Conservation (phyloP, 1,284 basidiomycete genomes). For the Stygiomarasmius scandens region DNA sequence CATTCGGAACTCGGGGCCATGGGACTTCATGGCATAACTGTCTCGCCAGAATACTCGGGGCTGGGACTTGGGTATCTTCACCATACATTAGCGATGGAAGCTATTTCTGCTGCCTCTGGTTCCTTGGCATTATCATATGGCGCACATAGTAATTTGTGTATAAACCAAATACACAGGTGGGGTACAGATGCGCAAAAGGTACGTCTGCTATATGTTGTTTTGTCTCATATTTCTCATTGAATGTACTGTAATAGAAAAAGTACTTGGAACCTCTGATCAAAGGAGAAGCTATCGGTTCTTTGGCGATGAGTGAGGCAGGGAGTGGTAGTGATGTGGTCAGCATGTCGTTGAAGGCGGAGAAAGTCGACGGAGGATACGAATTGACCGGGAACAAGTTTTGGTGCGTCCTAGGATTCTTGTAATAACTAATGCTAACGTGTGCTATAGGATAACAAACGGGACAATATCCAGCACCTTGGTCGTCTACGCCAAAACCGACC, state of each 20-base stretch:
- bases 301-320: constrained; percentile 94
- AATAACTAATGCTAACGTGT: not conserved
- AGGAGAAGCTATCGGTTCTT: constrained; percentile 84
- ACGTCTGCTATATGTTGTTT: not conserved
- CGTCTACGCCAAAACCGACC: constrained; percentile 90
- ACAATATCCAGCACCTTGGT: constrained; percentile 88
- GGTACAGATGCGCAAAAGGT: constrained; percentile 84
- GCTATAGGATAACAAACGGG: constrained; percentile 90
- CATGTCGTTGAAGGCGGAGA: constrained; percentile 84
- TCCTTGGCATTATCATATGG: constrained; percentile 93
- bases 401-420: constrained; percentile 44
- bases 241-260: constrained; percentile 43
- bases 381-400: constrained; percentile 94
- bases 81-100: constrained; percentile 92
- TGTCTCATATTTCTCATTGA: not conserved
- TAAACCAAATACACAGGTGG: constrained; percentile 88
- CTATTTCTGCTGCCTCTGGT: constrained; percentile 86
- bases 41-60: constrained; percentile 78
- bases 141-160: constrained; percentile 91
- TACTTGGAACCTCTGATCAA: constrained; percentile 85
- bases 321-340: constrained; percentile 92
- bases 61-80: constrained; percentile 83
- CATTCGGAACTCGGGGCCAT: constrained; percentile 90
- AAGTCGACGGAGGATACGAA: constrained; percentile 74
- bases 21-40: constrained; percentile 85